Percentiles rank a stretch among this genome's conserved stretches.
phyloP scores from a whole-genome alignment of 2,329 filamentous ascomycete species.

The Lachnellula occidentalis region DNA sequence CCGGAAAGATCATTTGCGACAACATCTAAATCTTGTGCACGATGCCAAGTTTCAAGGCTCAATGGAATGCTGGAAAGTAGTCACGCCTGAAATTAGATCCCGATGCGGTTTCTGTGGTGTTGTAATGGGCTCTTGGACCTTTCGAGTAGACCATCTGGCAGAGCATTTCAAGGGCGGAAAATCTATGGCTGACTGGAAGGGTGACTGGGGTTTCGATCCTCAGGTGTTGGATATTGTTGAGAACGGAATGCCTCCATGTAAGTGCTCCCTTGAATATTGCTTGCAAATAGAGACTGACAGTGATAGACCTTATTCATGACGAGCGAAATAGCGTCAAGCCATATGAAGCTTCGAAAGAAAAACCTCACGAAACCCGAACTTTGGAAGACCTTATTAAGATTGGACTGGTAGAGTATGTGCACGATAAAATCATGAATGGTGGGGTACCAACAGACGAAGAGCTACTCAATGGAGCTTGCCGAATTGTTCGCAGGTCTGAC shows the following conservation, averaged over 20 bases:
- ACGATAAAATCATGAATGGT: slow-evolving; percentile 39
- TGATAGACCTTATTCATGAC: slow-evolving; percentile 56
- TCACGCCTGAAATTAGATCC: slow-evolving; percentile 55
- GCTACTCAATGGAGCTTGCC: slow-evolving; percentile 52
- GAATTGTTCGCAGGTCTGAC: slow-evolving; percentile 53
- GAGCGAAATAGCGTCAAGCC: slow-evolving; percentile 53
- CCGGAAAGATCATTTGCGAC: slow-evolving; percentile 61
- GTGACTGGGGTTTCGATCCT: slow-evolving; percentile 62
- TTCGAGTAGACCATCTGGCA: slow-evolving; percentile 57
- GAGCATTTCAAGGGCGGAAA: slow-evolving; percentile 63
- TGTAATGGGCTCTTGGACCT: slow-evolving; percentile 56
- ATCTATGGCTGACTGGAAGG: slow-evolving; percentile 65
- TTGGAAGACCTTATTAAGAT: slow-evolving; percentile 58
- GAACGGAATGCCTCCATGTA: slow-evolving; percentile 62
- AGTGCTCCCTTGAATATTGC: slow-evolving; percentile 32
- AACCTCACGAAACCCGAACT: slow-evolving; percentile 45
- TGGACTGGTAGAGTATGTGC: slow-evolving; percentile 49
- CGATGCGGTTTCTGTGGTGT: slow-evolving; percentile 62
- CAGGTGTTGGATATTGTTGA: slow-evolving; percentile 58
- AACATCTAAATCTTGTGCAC: slow-evolving; percentile 59
- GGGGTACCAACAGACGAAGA: slow-evolving; percentile 44
- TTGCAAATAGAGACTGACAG: slow-evolving; percentile 13
- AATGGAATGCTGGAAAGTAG: slow-evolving; percentile 59
- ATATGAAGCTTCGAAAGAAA: slow-evolving; percentile 37
- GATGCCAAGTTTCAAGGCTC: slow-evolving; percentile 52